Evolutionary conservation across 805 yeast genomes (phyloP).

Genomic region (Sugiyamaella mastotermitis): DNA sequence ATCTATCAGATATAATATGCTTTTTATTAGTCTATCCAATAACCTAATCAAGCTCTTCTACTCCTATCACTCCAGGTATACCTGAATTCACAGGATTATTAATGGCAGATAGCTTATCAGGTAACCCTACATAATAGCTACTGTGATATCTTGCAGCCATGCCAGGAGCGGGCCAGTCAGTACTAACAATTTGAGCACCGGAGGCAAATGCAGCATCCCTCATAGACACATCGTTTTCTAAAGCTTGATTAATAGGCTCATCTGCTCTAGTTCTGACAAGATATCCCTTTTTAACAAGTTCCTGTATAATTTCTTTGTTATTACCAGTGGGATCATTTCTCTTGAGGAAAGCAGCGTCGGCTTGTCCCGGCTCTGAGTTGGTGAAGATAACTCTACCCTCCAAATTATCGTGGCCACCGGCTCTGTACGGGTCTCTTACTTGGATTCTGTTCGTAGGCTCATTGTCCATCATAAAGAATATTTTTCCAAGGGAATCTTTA

Average conservation of each 20-base stretch:
- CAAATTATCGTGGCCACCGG: too few relatives aligned
- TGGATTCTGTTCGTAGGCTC: too few relatives aligned
- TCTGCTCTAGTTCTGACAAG: constrained; percentile 5
- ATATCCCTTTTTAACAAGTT: constrained; percentile 1
- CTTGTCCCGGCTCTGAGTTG: constrained; percentile 2
- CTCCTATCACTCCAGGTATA: too few relatives aligned
- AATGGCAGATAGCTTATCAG: neutral
- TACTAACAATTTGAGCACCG: constrained; percentile 4
- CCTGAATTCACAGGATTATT: constrained; percentile 2
- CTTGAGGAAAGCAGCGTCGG: constrained; percentile 5
- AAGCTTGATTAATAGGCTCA: constrained; percentile 3
- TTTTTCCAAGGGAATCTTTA: too few relatives aligned
- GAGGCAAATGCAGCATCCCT: constrained; percentile 1
- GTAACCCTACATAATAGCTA: neutral
- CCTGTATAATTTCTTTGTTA: neutral
- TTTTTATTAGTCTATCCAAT: too few relatives aligned
- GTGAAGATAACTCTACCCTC: constrained; percentile 4
- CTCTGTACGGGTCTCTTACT: too few relatives aligned
- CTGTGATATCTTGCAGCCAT: constrained; percentile 5
- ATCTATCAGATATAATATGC: too few relatives aligned
- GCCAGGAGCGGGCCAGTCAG: constrained; percentile 7
- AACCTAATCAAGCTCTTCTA: too few relatives aligned
- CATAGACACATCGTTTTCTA: constrained; percentile 1
- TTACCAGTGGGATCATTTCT: neutral
- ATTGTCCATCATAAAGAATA: too few relatives aligned